Evolutionary conservation across 2,329 filamentous ascomycete genomes (phyloP), one percentile per base, ranked within the genome.

Genomic region (Clonostachys chloroleuca): DNA sequence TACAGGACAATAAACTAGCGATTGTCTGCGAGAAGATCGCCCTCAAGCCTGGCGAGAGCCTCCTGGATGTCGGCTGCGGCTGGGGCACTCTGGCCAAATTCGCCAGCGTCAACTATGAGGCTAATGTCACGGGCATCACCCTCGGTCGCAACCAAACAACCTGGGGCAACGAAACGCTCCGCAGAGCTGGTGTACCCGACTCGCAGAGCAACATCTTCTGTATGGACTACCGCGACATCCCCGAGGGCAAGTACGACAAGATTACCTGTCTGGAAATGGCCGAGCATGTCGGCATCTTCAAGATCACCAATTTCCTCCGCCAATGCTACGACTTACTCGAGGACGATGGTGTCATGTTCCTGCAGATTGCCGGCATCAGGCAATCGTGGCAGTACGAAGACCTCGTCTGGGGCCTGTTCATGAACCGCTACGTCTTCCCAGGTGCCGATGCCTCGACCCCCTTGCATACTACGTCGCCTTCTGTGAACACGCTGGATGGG

Each of bases 351-450:
- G 82, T 90, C 56, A 95, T 97, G 77, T 96, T 94, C 81, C 79
- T 97, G 51, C 94, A 97, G 70, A 91, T 95, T 59, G 91, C 92
- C 59, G 94, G 94, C 72, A 80, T 99, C 52, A 87, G 94, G 59
- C 95, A 95, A 76, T 77, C 80, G 53, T 97, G 94, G 94, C 94
- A 97, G 70, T 97, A 96, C 64, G 92, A 97, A 77, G 92, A 97
- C 72, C 81, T 96, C 44, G 88, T 92, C 68, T 97, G 94, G 94
- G 94, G 94, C 66, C 80, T 97, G 42, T 97, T 96, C 80, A 95
- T 97, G 91, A 97, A 97, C 85, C 96, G 96, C 77, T 96, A 97
- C 71, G 80, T 97, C 67, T 97, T 97, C 81, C 94, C 92, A 34
- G 94, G 94, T 65, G 94, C 94, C 45, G 94, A 97, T 65, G 94